Conservation (phyloP, 2,329 filamentous ascomycete species). For the Tolypocladium endophyticum region DNA sequence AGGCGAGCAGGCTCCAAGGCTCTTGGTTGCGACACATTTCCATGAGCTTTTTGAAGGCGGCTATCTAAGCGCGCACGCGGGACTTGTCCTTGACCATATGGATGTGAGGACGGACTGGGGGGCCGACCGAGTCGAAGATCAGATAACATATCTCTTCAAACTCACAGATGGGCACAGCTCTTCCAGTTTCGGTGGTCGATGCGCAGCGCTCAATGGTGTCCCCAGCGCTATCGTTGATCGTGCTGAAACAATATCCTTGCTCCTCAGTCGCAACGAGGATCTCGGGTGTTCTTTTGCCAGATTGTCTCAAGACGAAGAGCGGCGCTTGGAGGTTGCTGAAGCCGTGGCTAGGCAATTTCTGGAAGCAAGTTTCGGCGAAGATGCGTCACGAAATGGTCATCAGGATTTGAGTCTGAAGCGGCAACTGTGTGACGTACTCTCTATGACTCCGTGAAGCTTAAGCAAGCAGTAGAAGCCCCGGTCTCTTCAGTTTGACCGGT, state of each 20-base stretch:
- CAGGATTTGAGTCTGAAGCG: constrained; percentile 1
- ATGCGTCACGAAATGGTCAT: background rate
- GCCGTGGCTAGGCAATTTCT: constrained; percentile 48
- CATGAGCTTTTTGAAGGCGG: constrained; percentile 63
- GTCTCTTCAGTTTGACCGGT: background rate
- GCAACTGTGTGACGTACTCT: constrained; percentile 7
- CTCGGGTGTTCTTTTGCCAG: constrained; percentile 61
- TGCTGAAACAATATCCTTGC: constrained; percentile 60
- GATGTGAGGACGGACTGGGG: constrained; percentile 50
- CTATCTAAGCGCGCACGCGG: constrained; percentile 38
- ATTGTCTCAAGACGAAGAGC: constrained; percentile 51
- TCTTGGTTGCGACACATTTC: constrained; percentile 53
- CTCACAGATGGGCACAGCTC: constrained; percentile 56
- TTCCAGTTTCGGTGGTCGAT: constrained; percentile 77
- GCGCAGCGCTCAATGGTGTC: constrained; percentile 80
- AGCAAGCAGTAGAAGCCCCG: background rate
- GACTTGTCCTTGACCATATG: constrained; percentile 59
- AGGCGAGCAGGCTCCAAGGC: constrained; percentile 37
- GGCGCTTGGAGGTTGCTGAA: constrained; percentile 60
- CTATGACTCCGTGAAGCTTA: background rate
- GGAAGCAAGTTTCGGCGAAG: constrained; percentile 8
- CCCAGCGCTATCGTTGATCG: constrained; percentile 60
- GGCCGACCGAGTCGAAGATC: constrained; percentile 41
- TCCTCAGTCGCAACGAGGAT: constrained; percentile 65
- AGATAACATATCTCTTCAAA: constrained; percentile 67